phyloP scores from a whole-genome alignment of 495 filamentous ascomycete species.

The Aspergillus egyptiacus region DNA sequence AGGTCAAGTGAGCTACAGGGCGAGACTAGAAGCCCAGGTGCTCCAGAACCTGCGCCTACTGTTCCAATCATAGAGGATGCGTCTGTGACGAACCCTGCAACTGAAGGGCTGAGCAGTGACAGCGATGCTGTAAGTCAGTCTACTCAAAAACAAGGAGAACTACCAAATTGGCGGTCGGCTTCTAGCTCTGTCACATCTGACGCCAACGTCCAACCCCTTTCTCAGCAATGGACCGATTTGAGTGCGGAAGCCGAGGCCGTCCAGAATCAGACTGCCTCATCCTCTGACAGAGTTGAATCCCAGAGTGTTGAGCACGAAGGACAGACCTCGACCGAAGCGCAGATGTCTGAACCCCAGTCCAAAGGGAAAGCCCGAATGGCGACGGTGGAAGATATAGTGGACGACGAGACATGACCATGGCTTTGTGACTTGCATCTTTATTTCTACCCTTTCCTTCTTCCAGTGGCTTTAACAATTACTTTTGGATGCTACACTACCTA shows the following conservation, averaged over 20 bases:
- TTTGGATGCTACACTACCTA: slow-evolving; percentile 7
- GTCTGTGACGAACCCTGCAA: neutral
- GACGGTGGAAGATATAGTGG: slow-evolving; percentile 45
- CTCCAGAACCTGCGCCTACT: slow-evolving; percentile 6
- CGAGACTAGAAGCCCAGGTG: slow-evolving; percentile 8
- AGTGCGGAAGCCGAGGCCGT: slow-evolving; percentile 20
- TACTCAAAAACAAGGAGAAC: neutral
- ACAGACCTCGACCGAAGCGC: slow-evolving; percentile 5
- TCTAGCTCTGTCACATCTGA: slow-evolving; percentile 13
- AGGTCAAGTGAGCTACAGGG: slow-evolving; percentile 2
- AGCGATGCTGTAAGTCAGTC: neutral
- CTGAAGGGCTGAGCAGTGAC: neutral
- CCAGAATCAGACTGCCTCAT: slow-evolving; percentile 9
- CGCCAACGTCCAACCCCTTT: slow-evolving; percentile 22
- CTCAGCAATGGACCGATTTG: slow-evolving; percentile 37
- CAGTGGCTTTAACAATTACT: neutral
- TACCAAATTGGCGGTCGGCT: slow-evolving; percentile 19
- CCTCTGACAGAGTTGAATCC: neutral
- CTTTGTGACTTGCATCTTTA: slow-evolving; percentile 15
- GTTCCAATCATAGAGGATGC: neutral
- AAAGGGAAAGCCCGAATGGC: slow-evolving; percentile 44
- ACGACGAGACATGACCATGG: slow-evolving; percentile 36
- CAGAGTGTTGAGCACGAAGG: neutral
- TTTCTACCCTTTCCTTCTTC: neutral
- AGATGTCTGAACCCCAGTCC: slow-evolving; percentile 17